phyloP scores from a whole-genome alignment of 2,329 filamentous ascomycete species.

The Grosmannia penicillata region DNA sequence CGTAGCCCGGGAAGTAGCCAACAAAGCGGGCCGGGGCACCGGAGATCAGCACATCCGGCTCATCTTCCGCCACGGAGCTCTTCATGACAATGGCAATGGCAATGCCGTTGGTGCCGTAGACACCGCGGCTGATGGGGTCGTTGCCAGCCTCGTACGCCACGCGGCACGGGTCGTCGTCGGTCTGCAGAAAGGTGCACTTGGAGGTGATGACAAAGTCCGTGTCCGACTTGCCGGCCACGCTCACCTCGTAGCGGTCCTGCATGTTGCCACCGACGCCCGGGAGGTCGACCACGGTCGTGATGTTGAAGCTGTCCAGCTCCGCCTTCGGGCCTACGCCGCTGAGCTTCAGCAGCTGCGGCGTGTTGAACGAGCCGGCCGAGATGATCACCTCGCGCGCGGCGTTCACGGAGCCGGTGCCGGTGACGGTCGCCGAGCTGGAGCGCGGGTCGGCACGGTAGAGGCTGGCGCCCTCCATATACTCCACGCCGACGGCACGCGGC shows the following conservation, averaged over 20 bases:
- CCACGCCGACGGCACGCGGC: conserved; percentile 24
- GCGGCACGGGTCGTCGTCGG: background rate
- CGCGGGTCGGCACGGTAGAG: conserved; percentile 29
- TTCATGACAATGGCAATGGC: background rate
- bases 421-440: conserved; percentile 12
- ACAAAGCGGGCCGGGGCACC: conserved; percentile 23
- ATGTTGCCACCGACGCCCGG: conserved; percentile 37
- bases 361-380: conserved; percentile 30
- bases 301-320: conserved; percentile 26
- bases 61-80: conserved; percentile 8
- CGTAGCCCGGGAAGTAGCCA: conserved; percentile 25
- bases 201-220: conserved; percentile 2
- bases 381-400: conserved; percentile 17
- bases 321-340: conserved; percentile 30
- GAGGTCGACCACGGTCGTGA: conserved; percentile 28
- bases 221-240: conserved; percentile 5
- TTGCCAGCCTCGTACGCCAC: background rate
- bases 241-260: conserved; percentile 24
- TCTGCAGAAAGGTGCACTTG: conserved; percentile 1
- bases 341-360: conserved; percentile 37
- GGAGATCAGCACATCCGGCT: conserved; percentile 22
- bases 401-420: conserved; percentile 4
- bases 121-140: conserved; percentile 1
- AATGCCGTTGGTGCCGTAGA: conserved; percentile 3
- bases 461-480: conserved; percentile 24